Conservation (phyloP, 2,329 filamentous ascomycete genomes). For the Alternaria sp. region DNA sequence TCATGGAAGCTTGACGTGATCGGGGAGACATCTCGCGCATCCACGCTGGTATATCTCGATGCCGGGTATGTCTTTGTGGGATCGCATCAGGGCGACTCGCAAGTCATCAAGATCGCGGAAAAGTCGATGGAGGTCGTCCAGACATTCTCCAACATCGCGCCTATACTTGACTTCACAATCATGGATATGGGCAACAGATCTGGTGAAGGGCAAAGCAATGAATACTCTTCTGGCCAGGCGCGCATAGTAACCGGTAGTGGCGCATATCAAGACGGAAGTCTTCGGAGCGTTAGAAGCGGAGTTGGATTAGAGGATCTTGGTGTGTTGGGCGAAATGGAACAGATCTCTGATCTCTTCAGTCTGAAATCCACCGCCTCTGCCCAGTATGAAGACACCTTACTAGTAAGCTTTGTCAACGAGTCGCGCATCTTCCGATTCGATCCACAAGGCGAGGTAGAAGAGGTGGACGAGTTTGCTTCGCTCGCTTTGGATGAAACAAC, state of each 20-base stretch:
- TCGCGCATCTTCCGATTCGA: conserved; percentile 84
- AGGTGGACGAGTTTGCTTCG: conserved; percentile 77
- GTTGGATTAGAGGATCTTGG: conserved; percentile 90
- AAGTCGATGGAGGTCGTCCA: conserved; percentile 73
- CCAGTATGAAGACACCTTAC: conserved; percentile 69
- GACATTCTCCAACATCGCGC: conserved; percentile 82
- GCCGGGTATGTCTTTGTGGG: conserved; percentile 80
- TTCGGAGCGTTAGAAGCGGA: conserved; percentile 90
- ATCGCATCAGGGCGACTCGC: conserved; percentile 91
- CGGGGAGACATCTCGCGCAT: conserved; percentile 75
- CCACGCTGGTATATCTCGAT: conserved; percentile 78
- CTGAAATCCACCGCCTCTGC: conserved; percentile 61
- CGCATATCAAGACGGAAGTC: conserved; percentile 83
- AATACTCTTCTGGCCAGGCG: conserved; percentile 94
- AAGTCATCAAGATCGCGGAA: conserved; percentile 71
- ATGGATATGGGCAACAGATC: conserved; percentile 94
- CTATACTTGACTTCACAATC: conserved; percentile 89
- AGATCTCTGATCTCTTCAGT: conserved; percentile 75
- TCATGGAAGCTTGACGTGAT: conserved; percentile 74
- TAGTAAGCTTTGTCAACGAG: conserved; percentile 82
- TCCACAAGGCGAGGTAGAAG: conserved; percentile 78
- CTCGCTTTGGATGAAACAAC: conserved; percentile 74
- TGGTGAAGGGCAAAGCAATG: conserved; percentile 78
- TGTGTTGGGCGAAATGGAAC: conserved; percentile 77
- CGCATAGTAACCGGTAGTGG: conserved; percentile 92